phyloP scores from a whole-genome alignment of 139 green algal species.

The Coelastrella sp. region DNA sequence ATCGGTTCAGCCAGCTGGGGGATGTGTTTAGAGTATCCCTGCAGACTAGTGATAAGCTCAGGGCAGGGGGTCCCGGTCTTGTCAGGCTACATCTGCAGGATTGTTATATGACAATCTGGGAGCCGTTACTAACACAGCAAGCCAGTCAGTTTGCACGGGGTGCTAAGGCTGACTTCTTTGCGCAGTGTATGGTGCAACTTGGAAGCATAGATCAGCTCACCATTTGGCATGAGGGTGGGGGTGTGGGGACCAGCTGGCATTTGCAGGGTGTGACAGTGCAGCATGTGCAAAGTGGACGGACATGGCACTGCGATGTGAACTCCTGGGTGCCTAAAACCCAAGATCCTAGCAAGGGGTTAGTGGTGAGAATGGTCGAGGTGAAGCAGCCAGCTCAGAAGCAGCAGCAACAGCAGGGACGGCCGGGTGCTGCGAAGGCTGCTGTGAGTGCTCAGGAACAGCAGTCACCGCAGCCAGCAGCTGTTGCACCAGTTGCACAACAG shows the following conservation, averaged over 20 bases:
- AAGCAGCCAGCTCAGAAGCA: background rate
- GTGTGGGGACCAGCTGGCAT: slow-evolving; percentile 16
- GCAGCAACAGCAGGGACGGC: background rate
- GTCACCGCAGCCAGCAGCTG: background rate
- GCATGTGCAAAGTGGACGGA: background rate
- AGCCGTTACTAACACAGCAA: background rate
- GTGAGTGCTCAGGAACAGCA: slow-evolving; percentile 6
- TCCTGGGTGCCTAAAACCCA: slow-evolving; percentile 5
- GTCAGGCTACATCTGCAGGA: background rate
- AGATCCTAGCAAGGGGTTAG: background rate
- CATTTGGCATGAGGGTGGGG: slow-evolving; percentile 1
- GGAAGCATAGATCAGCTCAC: background rate
- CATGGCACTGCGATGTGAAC: background rate
- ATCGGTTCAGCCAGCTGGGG: slow-evolving; percentile 52
- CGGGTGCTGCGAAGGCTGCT: background rate
- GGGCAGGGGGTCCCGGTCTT: background rate
- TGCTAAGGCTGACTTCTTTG: background rate
- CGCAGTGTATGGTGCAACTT: background rate
- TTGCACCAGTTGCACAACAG: too few species aligned
- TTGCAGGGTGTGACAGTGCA: background rate
- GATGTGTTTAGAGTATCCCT: background rate
- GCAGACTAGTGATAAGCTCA: background rate
- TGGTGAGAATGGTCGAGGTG: background rate
- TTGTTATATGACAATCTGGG: background rate
- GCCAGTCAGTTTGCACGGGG: background rate